A percentile compares a stretch with the other conserved stretches of the same genome.
Conservation (phyloP, 305 asterid species). For the Fraxinus albicans region DNA sequence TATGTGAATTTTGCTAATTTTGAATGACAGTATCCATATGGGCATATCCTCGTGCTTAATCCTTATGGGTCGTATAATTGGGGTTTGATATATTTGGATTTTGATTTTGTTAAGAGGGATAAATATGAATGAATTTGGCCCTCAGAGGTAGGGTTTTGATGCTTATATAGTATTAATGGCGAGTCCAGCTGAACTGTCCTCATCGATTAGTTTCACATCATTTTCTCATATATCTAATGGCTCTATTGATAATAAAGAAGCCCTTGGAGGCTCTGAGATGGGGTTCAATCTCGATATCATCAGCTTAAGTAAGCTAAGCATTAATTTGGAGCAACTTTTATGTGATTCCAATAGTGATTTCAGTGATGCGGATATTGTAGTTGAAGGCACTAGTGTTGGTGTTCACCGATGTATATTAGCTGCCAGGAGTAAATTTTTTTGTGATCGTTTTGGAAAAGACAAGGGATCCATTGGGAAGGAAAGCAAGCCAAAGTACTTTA, state of each 20-base stretch:
- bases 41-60: background rate
- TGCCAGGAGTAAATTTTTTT: conserved; percentile 51
- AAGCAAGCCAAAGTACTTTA: conserved; percentile 40
- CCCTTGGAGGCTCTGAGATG: conserved; percentile 30
- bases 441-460: conserved; percentile 38
- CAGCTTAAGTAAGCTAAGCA: conserved; percentile 53
- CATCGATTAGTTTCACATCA: conserved; percentile 60
- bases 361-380: conserved; percentile 53
- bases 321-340: conserved; percentile 47
- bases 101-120: conserved; percentile 7
- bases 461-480: conserved; percentile 36
- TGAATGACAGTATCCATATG: conserved; percentile 7
- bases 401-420: conserved; percentile 68
- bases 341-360: conserved; percentile 36
- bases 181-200: conserved; percentile 55
- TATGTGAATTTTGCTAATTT: background rate
- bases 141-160: conserved; percentile 22
- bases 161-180: conserved; percentile 38
- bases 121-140: conserved; percentile 3
- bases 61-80: background rate
- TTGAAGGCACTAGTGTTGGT: conserved; percentile 48
- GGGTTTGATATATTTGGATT: background rate
- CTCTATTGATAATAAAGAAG: conserved; percentile 31
- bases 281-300: conserved; percentile 41
- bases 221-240: conserved; percentile 52